Conservation (phyloP, 345 rosid species). For the Clarkia xantiana region DNA sequence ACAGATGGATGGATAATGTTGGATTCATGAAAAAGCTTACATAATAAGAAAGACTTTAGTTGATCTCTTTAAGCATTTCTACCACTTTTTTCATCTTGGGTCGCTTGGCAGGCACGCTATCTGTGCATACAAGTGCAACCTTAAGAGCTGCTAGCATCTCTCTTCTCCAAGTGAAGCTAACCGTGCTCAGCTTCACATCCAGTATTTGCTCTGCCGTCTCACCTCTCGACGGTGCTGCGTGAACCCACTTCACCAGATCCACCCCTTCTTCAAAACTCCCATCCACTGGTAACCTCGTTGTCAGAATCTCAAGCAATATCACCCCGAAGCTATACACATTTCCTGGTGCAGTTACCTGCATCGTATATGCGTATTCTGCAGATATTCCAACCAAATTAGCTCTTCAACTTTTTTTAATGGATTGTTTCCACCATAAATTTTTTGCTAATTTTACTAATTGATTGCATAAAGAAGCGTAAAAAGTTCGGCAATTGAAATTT, state of each 20-base stretch:
- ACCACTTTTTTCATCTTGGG: conserved; percentile 89
- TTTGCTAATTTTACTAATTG: no score
- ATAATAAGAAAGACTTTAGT: conserved; percentile 31
- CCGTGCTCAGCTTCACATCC: conserved; percentile 64
- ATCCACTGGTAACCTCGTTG: conserved; percentile 67
- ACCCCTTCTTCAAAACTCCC: conserved; percentile 87
- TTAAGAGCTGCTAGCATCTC: conserved; percentile 96
- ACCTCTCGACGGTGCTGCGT: conserved; percentile 65
- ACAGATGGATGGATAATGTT: background rate
- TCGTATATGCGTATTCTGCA: conserved; percentile 86
- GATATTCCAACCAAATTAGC: conserved; percentile 3
- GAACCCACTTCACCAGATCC: conserved; percentile 94
- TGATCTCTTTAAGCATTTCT: conserved; percentile 81
- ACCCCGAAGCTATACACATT: conserved; percentile 95
- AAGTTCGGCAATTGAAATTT: conserved; percentile 10
- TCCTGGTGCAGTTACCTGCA: conserved; percentile 91
- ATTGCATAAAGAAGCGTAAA: no score
- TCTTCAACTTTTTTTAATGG: no score
- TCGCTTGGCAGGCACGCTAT: conserved; percentile 52
- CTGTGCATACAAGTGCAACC: conserved; percentile 76
- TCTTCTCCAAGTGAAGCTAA: conserved; percentile 83
- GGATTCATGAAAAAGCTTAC: background rate
- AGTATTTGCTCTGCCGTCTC: conserved; percentile 67
- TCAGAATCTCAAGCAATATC: conserved; percentile 78
- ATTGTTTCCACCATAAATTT: no score